Percentiles rank a stretch among this genome's conserved stretches.
Evolutionary conservation across 306 rosid species (phyloP).

Genomic region (Rosa persica): DNA sequence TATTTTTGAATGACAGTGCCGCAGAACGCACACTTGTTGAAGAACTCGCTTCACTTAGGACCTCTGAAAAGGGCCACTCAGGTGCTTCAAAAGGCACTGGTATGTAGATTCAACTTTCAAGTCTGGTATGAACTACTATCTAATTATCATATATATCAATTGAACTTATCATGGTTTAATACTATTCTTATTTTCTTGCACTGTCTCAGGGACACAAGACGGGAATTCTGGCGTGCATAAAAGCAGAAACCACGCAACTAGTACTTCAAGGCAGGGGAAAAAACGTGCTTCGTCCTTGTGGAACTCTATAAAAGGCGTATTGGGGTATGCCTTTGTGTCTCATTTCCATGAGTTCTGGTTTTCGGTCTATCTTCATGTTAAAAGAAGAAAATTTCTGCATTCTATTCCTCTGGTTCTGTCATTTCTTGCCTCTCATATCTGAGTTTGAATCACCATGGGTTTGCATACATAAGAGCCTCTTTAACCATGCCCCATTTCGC

Average conservation of each 20-base stretch:
- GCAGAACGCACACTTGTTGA: slow-evolving; percentile 62
- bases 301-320: slow-evolving; percentile 55
- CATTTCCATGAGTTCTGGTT: background rate
- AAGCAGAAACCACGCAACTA: slow-evolving; percentile 27
- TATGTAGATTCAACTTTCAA: slow-evolving; percentile 21
- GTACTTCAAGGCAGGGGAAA: slow-evolving; percentile 32
- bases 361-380: background rate
- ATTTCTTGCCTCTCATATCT: background rate
- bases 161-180: slow-evolving; percentile 10
- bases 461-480: background rate
- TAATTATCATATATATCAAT: background rate
- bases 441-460: slow-evolving; percentile 10
- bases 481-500: slow-evolving; percentile 28
- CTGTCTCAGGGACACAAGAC: slow-evolving; percentile 42
- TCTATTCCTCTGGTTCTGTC: background rate
- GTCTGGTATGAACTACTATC: background rate
- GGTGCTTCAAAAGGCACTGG: slow-evolving; percentile 37
- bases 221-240: slow-evolving; percentile 32
- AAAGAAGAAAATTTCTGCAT: background rate
- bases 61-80: slow-evolving; percentile 40
- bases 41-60: slow-evolving; percentile 61
- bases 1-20: slow-evolving; percentile 34
- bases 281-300: slow-evolving; percentile 44
- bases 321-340: slow-evolving; percentile 54
- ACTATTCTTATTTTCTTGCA: background rate